Conservation (phyloP, 805 yeast genomes). For the Kodamaea nitidulidarum region DNA sequence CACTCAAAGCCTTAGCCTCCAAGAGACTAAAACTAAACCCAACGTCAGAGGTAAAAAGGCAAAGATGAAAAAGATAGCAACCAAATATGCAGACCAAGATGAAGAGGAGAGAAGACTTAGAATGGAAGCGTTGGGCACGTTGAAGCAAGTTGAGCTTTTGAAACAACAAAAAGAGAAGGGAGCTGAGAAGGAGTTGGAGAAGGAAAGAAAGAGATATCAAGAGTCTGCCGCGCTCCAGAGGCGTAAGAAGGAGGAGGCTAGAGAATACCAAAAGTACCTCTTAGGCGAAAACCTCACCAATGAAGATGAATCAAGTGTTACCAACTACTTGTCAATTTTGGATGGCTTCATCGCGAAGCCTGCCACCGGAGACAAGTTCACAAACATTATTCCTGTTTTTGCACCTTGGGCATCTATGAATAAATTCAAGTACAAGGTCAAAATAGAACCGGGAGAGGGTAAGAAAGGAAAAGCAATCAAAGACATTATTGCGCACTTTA, state of each 20-base stretch:
- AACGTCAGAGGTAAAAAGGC: conserved; percentile 80
- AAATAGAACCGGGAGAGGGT: conserved; percentile 71
- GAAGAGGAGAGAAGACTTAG: conserved; percentile 76
- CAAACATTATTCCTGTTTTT: conserved; percentile 75
- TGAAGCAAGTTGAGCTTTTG: conserved; percentile 49
- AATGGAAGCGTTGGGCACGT: conserved; percentile 80
- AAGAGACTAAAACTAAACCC: conserved; percentile 2
- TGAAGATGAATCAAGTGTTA: conserved; percentile 28
- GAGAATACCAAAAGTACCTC: conserved; percentile 43
- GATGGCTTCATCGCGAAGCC: conserved; percentile 47
- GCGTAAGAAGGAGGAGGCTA: conserved; percentile 42
- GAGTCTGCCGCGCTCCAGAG: conserved; percentile 38
- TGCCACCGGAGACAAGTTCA: conserved; percentile 45
- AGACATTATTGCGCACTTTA: conserved; percentile 62
- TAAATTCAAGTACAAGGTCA: conserved; percentile 75
- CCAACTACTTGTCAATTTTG: conserved; percentile 39
- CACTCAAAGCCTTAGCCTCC: neutral
- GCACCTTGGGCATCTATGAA: conserved; percentile 87
- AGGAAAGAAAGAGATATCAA: conserved; percentile 24
- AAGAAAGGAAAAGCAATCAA: conserved; percentile 85
- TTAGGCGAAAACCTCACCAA: conserved; percentile 25
- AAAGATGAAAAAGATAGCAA: conserved; percentile 74
- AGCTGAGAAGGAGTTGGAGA: conserved; percentile 18
- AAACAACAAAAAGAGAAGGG: conserved; percentile 19
- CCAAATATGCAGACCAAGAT: conserved; percentile 87